Conservation (phyloP, 257 asterid species). For the Nicotiana tabacum region DNA sequence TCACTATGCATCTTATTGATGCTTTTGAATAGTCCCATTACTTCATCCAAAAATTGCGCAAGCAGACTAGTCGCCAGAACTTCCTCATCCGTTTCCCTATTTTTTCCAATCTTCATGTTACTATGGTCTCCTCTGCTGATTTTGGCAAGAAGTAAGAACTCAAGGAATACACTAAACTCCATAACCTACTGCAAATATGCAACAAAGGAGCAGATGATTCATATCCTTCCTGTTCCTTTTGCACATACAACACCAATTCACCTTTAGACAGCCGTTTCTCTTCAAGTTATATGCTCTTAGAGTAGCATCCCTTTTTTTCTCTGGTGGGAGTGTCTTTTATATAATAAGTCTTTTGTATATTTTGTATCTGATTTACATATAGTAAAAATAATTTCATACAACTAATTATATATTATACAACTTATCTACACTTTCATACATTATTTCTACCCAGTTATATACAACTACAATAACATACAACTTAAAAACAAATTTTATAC, state of each 20-base stretch:
- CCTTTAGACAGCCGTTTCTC: neutral
- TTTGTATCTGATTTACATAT: too few relatives aligned
- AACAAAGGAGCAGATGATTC: neutral
- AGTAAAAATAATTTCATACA: too few relatives aligned
- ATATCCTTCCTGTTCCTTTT: neutral
- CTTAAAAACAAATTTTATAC: too few relatives aligned
- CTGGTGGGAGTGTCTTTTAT: too few relatives aligned
- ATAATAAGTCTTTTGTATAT: too few relatives aligned
- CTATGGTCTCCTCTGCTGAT: neutral
- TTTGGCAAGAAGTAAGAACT: neutral
- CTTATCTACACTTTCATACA: too few relatives aligned
- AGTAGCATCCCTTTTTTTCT: neutral
- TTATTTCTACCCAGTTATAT: too few relatives aligned
- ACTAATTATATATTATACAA: too few relatives aligned
- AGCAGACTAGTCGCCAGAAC: neutral
- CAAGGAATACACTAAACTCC: neutral
- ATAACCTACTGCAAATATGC: neutral
- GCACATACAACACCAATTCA: constrained; percentile 1
- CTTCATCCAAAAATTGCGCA: too few relatives aligned
- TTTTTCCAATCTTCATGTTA: neutral
- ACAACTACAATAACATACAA: too few relatives aligned
- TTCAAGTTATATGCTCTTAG: neutral
- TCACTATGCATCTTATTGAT: too few relatives aligned
- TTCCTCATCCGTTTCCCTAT: neutral
- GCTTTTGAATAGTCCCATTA: too few relatives aligned